Evolutionary conservation across 2,329 filamentous ascomycete species (phyloP).

Genomic region (Fusarium euwallaceae): DNA sequence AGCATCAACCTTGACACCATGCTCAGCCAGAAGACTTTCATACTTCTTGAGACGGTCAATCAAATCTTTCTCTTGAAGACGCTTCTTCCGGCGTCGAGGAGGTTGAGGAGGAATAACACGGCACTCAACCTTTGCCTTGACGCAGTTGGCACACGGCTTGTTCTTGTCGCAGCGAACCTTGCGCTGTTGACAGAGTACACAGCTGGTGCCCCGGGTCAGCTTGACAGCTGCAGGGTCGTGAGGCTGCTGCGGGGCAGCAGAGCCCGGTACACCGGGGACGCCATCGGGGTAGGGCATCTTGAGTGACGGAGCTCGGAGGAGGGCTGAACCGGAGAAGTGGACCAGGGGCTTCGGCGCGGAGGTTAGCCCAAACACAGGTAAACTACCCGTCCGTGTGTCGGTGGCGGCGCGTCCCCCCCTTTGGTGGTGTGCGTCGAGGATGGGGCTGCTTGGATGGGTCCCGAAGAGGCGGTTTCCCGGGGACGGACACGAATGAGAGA

Average conservation of each 20-base stretch:
- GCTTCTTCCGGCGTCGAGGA: conserved; percentile 70
- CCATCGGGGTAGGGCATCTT: conserved; percentile 43
- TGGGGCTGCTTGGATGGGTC: neutral
- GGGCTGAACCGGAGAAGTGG: conserved; percentile 26
- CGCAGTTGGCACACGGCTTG: conserved; percentile 78
- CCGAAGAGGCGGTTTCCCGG: conserved; percentile 20
- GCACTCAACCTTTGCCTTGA: conserved; percentile 73
- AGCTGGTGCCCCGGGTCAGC: conserved; percentile 72
- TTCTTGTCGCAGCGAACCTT: conserved; percentile 82
- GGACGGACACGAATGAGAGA: conserved; percentile 2
- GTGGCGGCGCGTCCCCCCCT: neutral
- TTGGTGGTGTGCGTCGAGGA: neutral
- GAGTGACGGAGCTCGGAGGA: neutral
- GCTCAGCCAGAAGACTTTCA: conserved; percentile 73
- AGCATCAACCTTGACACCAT: conserved; percentile 77
- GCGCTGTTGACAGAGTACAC: conserved; percentile 80
- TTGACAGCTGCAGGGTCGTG: conserved; percentile 63
- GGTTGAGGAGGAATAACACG: conserved; percentile 69
- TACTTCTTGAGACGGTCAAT: conserved; percentile 78
- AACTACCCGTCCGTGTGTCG: neutral
- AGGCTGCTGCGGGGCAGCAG: conserved; percentile 43
- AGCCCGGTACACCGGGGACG: conserved; percentile 34
- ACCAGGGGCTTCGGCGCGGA: neutral
- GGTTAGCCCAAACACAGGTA: conserved; percentile 1
- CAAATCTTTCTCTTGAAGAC: conserved; percentile 78